Conservation (phyloP, 2,329 filamentous ascomycete genomes). For the Monilinia aucupariae region DNA sequence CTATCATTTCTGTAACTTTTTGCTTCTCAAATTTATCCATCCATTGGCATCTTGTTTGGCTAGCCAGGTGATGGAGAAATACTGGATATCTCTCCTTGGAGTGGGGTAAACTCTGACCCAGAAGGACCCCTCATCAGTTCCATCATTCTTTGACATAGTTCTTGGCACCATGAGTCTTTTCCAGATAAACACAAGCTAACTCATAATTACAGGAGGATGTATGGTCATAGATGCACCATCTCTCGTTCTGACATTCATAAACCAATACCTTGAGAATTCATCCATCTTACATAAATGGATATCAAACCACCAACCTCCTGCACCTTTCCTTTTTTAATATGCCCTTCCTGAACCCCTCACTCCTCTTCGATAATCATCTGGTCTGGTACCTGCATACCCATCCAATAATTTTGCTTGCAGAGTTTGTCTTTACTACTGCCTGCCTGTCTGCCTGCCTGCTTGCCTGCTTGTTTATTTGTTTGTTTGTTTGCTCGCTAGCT, state of each 20-base stretch:
- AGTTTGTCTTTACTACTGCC: neutral
- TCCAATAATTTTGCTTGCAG: neutral
- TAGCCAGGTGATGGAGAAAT: neutral
- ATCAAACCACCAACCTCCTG: neutral
- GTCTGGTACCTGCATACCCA: neutral
- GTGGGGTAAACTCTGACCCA: neutral
- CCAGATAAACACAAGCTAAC: constrained; percentile 13
- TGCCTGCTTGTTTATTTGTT: neutral
- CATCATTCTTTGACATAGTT: neutral
- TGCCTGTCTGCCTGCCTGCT: no score
- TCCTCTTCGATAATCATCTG: neutral
- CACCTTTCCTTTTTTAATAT: neutral
- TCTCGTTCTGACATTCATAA: neutral
- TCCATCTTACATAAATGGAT: neutral
- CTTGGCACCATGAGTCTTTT: neutral
- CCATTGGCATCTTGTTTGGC: neutral
- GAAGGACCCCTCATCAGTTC: no score
- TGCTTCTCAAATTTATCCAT: neutral
- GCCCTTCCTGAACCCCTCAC: neutral
- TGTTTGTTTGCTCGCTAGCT: neutral
- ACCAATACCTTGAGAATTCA: neutral
- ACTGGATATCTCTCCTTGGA: neutral
- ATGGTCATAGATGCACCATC: constrained; percentile 49
- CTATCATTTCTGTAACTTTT: neutral
- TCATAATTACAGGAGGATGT: constrained; percentile 55